A percentile compares a stretch with the other conserved stretches of the same genome.
phyloP scores from a whole-genome alignment of 2,329 filamentous ascomycete genomes.

The Fusarium sp. region DNA sequence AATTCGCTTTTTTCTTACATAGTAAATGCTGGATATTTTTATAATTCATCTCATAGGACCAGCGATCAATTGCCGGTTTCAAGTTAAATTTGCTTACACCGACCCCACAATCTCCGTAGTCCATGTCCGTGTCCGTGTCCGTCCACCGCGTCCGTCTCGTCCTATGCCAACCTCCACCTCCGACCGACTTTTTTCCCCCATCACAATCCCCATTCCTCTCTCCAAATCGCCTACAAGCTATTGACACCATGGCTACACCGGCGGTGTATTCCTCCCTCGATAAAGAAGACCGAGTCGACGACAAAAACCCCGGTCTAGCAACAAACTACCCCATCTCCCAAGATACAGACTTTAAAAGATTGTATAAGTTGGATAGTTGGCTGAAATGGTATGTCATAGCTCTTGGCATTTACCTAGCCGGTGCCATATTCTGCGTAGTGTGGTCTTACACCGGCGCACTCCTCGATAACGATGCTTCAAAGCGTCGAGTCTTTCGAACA shows the following conservation, averaged over 20 bases:
- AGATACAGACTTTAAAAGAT: background rate
- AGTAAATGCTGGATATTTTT: background rate
- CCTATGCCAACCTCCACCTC: background rate
- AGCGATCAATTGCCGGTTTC: slow-evolving; percentile 26
- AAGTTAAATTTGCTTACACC: slow-evolving; percentile 7
- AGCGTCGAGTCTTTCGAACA: slow-evolving; percentile 35
- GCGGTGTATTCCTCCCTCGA: slow-evolving; percentile 28
- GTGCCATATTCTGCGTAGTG: slow-evolving; percentile 1
- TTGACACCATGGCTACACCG: slow-evolving; percentile 14
- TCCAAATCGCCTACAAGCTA: too few relatives aligned
- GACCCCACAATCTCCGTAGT: slow-evolving; percentile 23
- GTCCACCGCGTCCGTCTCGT: background rate
- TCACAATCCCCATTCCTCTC: background rate
- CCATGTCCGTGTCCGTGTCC: slow-evolving; percentile 34
- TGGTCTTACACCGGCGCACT: slow-evolving; percentile 37
- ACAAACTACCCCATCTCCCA: background rate
- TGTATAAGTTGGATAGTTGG: slow-evolving; percentile 32
- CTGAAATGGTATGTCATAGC: slow-evolving; percentile 30
- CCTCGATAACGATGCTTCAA: slow-evolving; percentile 29
- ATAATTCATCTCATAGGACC: background rate
- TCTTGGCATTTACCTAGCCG: slow-evolving; percentile 14
- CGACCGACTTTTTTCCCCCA: background rate
- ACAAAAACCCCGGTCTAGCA: background rate
- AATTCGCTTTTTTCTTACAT: background rate
- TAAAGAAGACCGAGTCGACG: slow-evolving; percentile 28